Conservation (phyloP, 1,284 basidiomycete species). For the Marasmius tenuissimus region DNA sequence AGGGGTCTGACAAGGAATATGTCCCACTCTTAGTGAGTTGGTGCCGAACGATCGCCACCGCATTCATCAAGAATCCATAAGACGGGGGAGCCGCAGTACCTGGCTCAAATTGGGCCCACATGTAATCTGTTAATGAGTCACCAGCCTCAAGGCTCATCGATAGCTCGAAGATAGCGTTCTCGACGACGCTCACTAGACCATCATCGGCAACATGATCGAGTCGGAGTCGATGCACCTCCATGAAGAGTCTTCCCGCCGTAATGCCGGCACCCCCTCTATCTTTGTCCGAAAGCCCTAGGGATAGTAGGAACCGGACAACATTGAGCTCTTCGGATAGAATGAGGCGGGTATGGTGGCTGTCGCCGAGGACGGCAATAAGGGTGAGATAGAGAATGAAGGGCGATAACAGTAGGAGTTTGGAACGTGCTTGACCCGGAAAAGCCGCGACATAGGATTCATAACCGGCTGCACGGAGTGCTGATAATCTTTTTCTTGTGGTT, state of each 20-base stretch:
- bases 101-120: too few relatives aligned
- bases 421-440: neutral
- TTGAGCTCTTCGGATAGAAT: neutral
- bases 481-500: neutral
- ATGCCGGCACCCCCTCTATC: neutral
- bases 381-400: neutral
- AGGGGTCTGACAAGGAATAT: too few relatives aligned
- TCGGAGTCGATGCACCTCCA: neutral
- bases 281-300: neutral
- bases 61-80: too few relatives aligned
- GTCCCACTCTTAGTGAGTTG: too few relatives aligned
- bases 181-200: neutral
- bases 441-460: neutral
- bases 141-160: too few relatives aligned
- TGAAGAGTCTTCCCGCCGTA: neutral
- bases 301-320: neutral
- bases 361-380: neutral
- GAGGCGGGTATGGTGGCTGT: neutral
- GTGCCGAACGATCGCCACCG: too few relatives aligned
- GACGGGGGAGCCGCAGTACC: too few relatives aligned
- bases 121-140: too few relatives aligned
- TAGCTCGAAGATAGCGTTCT: too few relatives aligned
- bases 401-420: neutral
- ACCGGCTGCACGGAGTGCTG: neutral
- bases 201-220: neutral